phyloP scores from a whole-genome alignment of 2,329 filamentous ascomycete species.

The Biscogniauxia mediterranea region DNA sequence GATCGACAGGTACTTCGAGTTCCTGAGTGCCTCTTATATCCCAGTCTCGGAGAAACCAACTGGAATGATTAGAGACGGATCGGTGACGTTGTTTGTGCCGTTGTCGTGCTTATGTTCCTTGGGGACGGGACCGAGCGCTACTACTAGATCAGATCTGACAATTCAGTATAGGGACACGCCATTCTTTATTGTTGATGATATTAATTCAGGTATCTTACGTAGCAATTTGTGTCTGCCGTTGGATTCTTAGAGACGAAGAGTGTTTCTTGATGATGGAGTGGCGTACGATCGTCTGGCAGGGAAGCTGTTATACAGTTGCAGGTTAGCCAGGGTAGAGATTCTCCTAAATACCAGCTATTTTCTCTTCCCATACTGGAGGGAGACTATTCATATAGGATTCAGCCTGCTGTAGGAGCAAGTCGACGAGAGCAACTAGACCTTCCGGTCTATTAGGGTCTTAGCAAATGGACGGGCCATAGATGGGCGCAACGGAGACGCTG shows the following conservation, averaged over 20 bases:
- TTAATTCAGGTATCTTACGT: neutral
- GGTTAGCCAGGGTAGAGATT: slow-evolving; percentile 8
- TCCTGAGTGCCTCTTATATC: slow-evolving; percentile 1
- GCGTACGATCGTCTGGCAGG: neutral
- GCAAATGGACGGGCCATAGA: slow-evolving; percentile 10
- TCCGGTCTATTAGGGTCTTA: slow-evolving; percentile 8
- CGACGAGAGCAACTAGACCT: slow-evolving; percentile 2
- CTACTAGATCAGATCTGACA: neutral
- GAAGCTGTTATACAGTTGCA: slow-evolving; percentile 5
- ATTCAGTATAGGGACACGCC: slow-evolving; percentile 4
- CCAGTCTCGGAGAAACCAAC: slow-evolving; percentile 6
- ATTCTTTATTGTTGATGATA: slow-evolving; percentile 5
- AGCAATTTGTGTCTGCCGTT: slow-evolving; percentile 6
- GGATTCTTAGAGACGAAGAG: slow-evolving; percentile 1
- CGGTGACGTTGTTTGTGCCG: slow-evolving; percentile 2
- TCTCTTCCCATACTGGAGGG: slow-evolving; percentile 1
- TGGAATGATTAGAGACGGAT: slow-evolving; percentile 2
- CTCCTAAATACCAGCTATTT: slow-evolving; percentile 5
- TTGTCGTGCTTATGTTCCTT: slow-evolving; percentile 1
- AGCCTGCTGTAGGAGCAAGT: slow-evolving; percentile 7
- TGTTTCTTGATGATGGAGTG: slow-evolving; percentile 6
- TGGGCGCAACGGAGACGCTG: slow-evolving; percentile 9
- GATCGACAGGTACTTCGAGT: slow-evolving; percentile 6
- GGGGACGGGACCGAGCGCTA: neutral
- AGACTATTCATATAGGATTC: slow-evolving; percentile 9